Evolutionary conservation across 768 basidiomycete species (phyloP), one percentile per base, ranked within the genome.

Genomic region (Hydnomerulius pinastri): DNA sequence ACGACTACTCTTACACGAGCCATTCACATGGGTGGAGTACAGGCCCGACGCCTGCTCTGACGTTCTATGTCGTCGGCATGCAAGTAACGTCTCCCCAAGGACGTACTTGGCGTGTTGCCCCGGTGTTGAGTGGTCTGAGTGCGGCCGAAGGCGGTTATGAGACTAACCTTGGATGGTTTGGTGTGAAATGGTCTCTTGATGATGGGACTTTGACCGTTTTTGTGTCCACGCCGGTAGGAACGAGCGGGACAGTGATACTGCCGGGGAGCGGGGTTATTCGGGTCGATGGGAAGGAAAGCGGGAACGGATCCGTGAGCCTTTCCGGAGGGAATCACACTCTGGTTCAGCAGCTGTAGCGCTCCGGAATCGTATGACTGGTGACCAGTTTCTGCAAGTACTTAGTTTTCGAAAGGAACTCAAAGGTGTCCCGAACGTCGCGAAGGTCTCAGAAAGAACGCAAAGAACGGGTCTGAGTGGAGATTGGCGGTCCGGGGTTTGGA

Each of bases 161-260:
- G 48, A 53, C 51, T 48, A 50, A 21, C 47, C 47, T 49, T 28
- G 11, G 30, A 35, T 50, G 52, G 48, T n/a, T 12, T 50, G 48
- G 40, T 46, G 50, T 55, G 37, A 28, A 49, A 23, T 41, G 39
- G 41, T 17, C 33, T 6, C 11, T 27, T 32, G 46, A 32, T 15
- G 40, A 32, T 37, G 7, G 38, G 32, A 47, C 37, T 38, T 28
- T 36, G 18, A 13, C 25, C 46, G 32, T 6, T 38, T 46, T 38
- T 44, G 32, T 18, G 36, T 36, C 38, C 40, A 42, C 12, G 18
- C 18, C 4, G 39, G 20, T 23, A 30, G 33, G 27, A 50, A 50
- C n/a, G 25, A 24, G n/a, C 17, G 38, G 38, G 40, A 18, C 41
- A 18, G 43, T 45, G 47, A 36, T 39, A 41, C 28, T 24, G 25